phyloP scores from a whole-genome alignment of 139 green algal genomes.

The Desmodesmus armatus region DNA sequence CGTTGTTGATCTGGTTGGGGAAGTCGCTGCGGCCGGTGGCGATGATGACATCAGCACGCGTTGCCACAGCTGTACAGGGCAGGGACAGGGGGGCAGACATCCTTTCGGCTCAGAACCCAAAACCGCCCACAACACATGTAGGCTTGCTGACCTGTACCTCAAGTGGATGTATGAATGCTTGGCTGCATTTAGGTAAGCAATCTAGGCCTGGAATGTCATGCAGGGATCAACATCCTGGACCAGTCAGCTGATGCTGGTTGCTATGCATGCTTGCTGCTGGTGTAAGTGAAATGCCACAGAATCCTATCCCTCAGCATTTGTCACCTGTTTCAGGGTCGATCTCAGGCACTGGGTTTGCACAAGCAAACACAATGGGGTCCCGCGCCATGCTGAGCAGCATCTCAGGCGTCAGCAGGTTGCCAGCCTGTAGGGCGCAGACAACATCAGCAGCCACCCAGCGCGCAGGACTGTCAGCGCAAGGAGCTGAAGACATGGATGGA shows the following conservation, averaged over 20 bases:
- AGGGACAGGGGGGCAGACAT: too few relatives aligned
- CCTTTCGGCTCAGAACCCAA: too few relatives aligned
- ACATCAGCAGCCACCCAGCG: background rate
- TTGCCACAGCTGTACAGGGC: constrained; percentile 29
- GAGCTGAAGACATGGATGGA: background rate
- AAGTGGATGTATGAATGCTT: too few relatives aligned
- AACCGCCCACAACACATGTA: too few relatives aligned
- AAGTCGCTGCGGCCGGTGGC: constrained; percentile 57
- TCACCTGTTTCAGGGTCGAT: constrained; percentile 27
- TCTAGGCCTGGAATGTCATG: too few relatives aligned
- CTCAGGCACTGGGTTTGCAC: constrained; percentile 30
- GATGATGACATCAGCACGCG: constrained; percentile 54
- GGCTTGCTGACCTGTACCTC: too few relatives aligned
- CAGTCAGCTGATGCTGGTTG: too few relatives aligned
- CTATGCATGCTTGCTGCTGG: too few relatives aligned
- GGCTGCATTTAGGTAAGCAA: too few relatives aligned
- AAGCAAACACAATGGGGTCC: constrained; percentile 58
- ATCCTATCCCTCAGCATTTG: too few relatives aligned
- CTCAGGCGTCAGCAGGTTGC: constrained; percentile 48
- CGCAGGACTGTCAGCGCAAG: background rate
- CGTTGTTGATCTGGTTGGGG: constrained; percentile 65
- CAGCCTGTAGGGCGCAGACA: background rate
- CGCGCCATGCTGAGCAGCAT: constrained; percentile 53
- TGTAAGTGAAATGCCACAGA: too few relatives aligned
- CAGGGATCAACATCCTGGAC: too few relatives aligned